Evolutionary conservation across 176 grass and related monocot species (phyloP), one percentile per base, ranked within the genome.

Genomic region (Oryza australiensis): DNA sequence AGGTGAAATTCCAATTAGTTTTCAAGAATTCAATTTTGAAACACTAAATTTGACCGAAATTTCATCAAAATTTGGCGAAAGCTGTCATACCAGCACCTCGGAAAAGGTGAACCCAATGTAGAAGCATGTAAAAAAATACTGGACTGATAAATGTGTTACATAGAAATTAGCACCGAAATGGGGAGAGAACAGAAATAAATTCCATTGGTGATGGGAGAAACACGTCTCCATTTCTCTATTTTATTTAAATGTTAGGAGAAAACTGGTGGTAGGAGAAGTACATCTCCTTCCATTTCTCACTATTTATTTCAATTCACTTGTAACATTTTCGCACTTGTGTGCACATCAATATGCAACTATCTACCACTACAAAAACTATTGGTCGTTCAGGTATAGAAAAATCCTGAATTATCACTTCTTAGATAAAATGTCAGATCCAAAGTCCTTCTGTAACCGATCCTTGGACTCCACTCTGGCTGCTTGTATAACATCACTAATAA

Each of bases 401-500:
- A 72, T 51, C 49, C 41, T 66, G 16, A 76, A n/a, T 43, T 26
- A 3, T 97, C 80, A 94, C 57, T 84, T 88, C 76, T 62, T 79
- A 38, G 63, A 78, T 76, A 68, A 68, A 40, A 85, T 75, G 57
- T 92, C 82, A 35, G 91, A 91, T 57, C 66, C 49, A 26, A 86
- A 88, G 66, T 91, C 82, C 80, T 93, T 87, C 4, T 77, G 81
- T 43, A 95, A 42, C 55, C 66, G 69, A 55, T 89, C 88, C 42
- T 66, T 57, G 35, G 90, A 90, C 69, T 91, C 91, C 32, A 66
- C 66, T 94, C 88, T 95, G 2, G 89, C 89, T 5, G 91, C 49
- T 32, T 83, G 40, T 75, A 95, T 94, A 49, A 83, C 89, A 74
- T 99, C 91, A 66, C 83, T 90, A 43, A 99, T 92, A 70, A 99